A percentile compares a stretch with the other conserved stretches of the same genome.
These are phyloP conservation scores for Metschnikowia corniflorae DNA, from an alignment of 805 yeast genomes.

Conservation along the genomic window DNA sequence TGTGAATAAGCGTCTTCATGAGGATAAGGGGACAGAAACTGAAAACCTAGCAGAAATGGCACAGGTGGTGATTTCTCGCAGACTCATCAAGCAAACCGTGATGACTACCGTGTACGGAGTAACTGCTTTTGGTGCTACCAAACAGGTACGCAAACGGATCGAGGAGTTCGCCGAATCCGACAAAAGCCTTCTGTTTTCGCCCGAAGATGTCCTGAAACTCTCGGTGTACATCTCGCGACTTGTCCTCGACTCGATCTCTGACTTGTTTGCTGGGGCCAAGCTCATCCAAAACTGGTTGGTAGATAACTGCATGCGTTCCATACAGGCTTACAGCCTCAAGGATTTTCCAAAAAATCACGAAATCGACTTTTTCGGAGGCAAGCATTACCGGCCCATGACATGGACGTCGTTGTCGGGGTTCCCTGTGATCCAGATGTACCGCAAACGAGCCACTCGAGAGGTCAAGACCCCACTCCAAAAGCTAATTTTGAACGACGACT, in stretches of 20 bases:
- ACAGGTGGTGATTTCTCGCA: constrained; percentile 23
- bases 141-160: constrained; percentile 29
- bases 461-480: constrained; percentile 24
- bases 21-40: constrained; percentile 2
- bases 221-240: constrained; percentile 13
- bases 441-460: constrained; percentile 13
- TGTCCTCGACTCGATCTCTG: constrained; percentile 16
- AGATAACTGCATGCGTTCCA: constrained; percentile 28
- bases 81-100: constrained; percentile 39
- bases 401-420: constrained; percentile 42
- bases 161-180: constrained; percentile 12
- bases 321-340: constrained; percentile 23
- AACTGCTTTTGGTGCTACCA: constrained; percentile 33
- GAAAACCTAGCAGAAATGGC: constrained; percentile 17
- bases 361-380: constrained; percentile 20
- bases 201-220: constrained; percentile 3
- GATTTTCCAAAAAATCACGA: constrained; percentile 7
- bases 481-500: constrained; percentile 19
- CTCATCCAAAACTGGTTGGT: constrained; percentile 35
- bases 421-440: constrained; percentile 39
- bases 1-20: constrained; percentile 18
- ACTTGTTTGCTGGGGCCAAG: constrained; percentile 32
- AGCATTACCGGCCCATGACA: constrained; percentile 32
- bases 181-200: not conserved
- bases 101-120: constrained; percentile 48